Evolutionary conservation across 2,329 filamentous ascomycete genomes (phyloP).

Genomic region (Clarireedia monteithiana): DNA sequence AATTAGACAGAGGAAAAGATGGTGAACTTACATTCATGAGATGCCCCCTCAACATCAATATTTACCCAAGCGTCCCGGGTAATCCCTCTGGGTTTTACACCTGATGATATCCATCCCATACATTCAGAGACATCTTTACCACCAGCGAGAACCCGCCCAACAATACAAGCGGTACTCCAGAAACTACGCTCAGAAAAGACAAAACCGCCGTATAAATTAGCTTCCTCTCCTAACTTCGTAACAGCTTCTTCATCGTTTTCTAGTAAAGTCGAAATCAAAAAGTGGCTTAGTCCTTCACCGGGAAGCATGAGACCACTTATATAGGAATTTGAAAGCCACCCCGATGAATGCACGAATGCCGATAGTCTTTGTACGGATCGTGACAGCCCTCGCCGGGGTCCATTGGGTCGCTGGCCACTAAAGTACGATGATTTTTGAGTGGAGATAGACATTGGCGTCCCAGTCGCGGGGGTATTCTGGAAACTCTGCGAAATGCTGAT

Average conservation of each 20-base stretch:
- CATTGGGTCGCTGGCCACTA: slow-evolving; percentile 5
- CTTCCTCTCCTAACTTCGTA: slow-evolving; percentile 48
- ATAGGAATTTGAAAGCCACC: slow-evolving; percentile 63
- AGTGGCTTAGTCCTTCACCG: slow-evolving; percentile 53
- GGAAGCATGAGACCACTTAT: slow-evolving; percentile 58
- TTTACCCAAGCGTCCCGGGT: slow-evolving; percentile 49
- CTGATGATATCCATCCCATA: slow-evolving; percentile 61
- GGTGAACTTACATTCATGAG: slow-evolving; percentile 18
- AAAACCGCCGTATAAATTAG: slow-evolving; percentile 57
- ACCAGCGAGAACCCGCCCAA: slow-evolving; percentile 57
- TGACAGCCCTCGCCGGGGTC: slow-evolving; percentile 18
- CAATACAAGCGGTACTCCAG: slow-evolving; percentile 60
- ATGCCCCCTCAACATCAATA: slow-evolving; percentile 46
- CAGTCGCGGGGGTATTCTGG: slow-evolving; percentile 18
- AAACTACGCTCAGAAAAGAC: slow-evolving; percentile 57
- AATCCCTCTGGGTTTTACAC: slow-evolving; percentile 44
- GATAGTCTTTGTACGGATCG: slow-evolving; percentile 33
- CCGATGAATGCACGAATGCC: slow-evolving; percentile 49
- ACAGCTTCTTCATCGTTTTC: slow-evolving; percentile 57
- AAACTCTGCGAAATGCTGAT: slow-evolving; percentile 22
- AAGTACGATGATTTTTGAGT: slow-evolving; percentile 29
- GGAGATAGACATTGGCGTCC: slow-evolving; percentile 26
- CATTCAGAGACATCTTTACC: slow-evolving; percentile 55
- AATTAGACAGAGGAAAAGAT: neutral
- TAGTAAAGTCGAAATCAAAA: slow-evolving; percentile 57